A percentile compares a stretch with the other conserved stretches of the same genome.
Evolutionary conservation across 2,329 filamentous ascomycete genomes (phyloP).

Genomic region (Rhytidhysteron rufulum): DNA sequence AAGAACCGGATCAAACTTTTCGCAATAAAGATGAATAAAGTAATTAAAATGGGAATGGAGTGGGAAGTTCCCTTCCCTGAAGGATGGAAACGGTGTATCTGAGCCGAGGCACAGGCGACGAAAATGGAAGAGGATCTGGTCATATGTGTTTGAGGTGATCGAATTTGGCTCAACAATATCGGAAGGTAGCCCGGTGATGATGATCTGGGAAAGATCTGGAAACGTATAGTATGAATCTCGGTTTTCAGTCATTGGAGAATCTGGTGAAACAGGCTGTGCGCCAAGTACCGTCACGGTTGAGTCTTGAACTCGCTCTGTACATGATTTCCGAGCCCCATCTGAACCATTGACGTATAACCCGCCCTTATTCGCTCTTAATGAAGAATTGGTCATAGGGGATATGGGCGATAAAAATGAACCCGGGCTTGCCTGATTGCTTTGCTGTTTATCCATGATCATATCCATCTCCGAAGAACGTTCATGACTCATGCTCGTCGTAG

Average conservation of each 20-base stretch:
- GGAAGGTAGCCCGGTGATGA: not conserved
- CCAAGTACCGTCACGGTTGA: slow-evolving; percentile 1
- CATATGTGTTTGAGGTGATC: not conserved
- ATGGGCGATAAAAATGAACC: no score
- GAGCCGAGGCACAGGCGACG: not conserved
- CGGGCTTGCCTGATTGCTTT: no score
- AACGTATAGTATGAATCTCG: not conserved
- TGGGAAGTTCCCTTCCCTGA: slow-evolving; percentile 2
- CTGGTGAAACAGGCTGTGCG: not conserved
- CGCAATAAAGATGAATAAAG: slow-evolving; percentile 4
- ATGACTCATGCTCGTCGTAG: not conserved
- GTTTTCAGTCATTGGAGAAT: not conserved
- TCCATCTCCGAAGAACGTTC: not conserved
- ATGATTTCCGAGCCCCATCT: not conserved
- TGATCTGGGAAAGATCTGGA: slow-evolving; percentile 5
- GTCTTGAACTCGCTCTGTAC: not conserved
- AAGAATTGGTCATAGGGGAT: not conserved
- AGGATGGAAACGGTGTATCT: not conserved
- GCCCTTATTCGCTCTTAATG: not conserved
- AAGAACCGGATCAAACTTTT: slow-evolving; percentile 4
- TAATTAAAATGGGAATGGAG: slow-evolving; percentile 2
- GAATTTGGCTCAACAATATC: no score
- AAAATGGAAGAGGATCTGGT: slow-evolving; percentile 1
- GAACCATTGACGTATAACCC: not conserved
- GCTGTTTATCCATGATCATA: no score